Conservation (phyloP, 2,329 filamentous ascomycete genomes). For the Sclerotinia spermophila region DNA sequence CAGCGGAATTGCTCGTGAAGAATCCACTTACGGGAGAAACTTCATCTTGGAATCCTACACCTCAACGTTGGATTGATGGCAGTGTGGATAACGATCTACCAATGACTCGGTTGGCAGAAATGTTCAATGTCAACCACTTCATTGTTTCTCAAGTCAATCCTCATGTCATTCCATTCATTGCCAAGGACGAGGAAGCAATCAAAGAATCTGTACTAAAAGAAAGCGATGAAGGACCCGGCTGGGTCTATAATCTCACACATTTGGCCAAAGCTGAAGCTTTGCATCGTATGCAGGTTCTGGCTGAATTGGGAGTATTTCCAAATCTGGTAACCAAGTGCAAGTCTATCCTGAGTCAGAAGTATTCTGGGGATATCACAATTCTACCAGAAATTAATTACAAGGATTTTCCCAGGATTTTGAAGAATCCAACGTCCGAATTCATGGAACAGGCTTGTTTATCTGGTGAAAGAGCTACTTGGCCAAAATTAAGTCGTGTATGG, state of each 20-base stretch:
- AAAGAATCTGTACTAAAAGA: conserved; percentile 39
- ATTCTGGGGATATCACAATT: conserved; percentile 94
- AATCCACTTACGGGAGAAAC: conserved; percentile 75
- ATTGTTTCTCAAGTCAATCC: conserved; percentile 97
- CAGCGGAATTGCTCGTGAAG: conserved; percentile 76
- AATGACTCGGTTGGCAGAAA: conserved; percentile 82
- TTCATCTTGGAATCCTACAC: conserved; percentile 79
- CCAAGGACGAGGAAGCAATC: conserved; percentile 61
- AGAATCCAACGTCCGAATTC: conserved; percentile 81
- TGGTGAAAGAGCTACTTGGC: conserved; percentile 88
- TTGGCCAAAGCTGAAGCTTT: conserved; percentile 76
- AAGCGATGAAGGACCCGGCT: conserved; percentile 40
- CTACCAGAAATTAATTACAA: conserved; percentile 72
- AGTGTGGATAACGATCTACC: conserved; percentile 93
- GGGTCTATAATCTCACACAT: conserved; percentile 64
- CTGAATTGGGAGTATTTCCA: conserved; percentile 76
- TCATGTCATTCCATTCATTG: conserved; percentile 82
- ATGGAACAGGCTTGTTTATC: conserved; percentile 74
- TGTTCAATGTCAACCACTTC: conserved; percentile 98
- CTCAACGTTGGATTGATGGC: conserved; percentile 87
- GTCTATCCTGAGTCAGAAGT: conserved; percentile 83
- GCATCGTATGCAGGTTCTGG: conserved; percentile 74
- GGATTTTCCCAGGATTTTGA: conserved; percentile 72
- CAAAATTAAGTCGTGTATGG: conserved; percentile 77
- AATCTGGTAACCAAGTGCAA: conserved; percentile 73